phyloP scores from a whole-genome alignment of 2,329 filamentous ascomycete genomes.

The Zarea fungicola region DNA sequence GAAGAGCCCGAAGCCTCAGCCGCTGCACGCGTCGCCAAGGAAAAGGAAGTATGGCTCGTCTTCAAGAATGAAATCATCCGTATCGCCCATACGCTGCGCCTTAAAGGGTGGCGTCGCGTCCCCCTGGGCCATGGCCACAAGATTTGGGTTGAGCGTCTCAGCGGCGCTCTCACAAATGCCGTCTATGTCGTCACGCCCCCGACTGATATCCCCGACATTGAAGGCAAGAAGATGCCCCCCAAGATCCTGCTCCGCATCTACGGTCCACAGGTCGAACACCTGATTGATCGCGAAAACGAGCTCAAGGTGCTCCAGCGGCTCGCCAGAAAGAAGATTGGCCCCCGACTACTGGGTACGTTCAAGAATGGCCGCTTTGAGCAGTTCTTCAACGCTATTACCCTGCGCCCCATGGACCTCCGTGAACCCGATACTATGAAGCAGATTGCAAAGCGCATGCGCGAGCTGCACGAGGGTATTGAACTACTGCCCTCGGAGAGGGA shows the following conservation, averaged over 20 bases:
- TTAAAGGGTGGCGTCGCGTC: slow-evolving; percentile 89
- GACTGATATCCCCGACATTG: slow-evolving; percentile 44
- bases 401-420: slow-evolving; percentile 72
- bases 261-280: slow-evolving; percentile 87
- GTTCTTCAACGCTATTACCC: slow-evolving; percentile 77
- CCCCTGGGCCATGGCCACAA: slow-evolving; percentile 63
- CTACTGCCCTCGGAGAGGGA: slow-evolving; percentile 72
- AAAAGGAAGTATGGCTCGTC: slow-evolving; percentile 69
- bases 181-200: slow-evolving; percentile 92
- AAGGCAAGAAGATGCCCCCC: slow-evolving; percentile 41
- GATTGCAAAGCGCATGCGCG: slow-evolving; percentile 96
- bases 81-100: slow-evolving; percentile 76
- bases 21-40: slow-evolving; percentile 54
- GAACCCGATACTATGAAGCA: slow-evolving; percentile 79
- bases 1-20: slow-evolving; percentile 34
- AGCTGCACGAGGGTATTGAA: slow-evolving; percentile 90
- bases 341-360: slow-evolving; percentile 85
- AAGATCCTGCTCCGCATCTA: slow-evolving; percentile 90
- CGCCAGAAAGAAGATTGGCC: slow-evolving; percentile 88
- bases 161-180: slow-evolving; percentile 91
- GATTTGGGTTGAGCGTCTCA: slow-evolving; percentile 70
- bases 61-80: slow-evolving; percentile 94
- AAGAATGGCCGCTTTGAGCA: slow-evolving; percentile 94
- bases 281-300: slow-evolving; percentile 91
- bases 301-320: slow-evolving; percentile 79